Evolutionary conservation across 2,329 filamentous ascomycete genomes (phyloP).

Genomic region (Keithomyces neogunnii): DNA sequence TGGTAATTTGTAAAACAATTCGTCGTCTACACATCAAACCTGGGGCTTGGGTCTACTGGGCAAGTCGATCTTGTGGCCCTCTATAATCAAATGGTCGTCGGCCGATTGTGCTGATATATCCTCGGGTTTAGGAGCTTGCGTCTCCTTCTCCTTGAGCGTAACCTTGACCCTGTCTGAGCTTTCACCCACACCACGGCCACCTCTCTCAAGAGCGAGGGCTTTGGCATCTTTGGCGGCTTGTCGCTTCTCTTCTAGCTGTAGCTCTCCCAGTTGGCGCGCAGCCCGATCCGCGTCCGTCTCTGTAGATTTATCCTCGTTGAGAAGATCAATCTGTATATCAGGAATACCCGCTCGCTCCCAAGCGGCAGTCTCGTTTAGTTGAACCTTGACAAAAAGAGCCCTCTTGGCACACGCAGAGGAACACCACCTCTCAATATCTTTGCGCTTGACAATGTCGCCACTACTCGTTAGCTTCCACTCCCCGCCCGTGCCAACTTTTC

Average conservation of each 20-base stretch:
- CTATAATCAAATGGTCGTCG: conserved; percentile 37
- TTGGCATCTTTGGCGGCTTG: conserved; percentile 29
- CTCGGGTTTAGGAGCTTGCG: conserved; percentile 12
- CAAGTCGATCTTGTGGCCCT: conserved; percentile 41
- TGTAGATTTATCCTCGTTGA: conserved; percentile 54
- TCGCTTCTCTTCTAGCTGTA: conserved; percentile 36
- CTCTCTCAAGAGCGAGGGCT: conserved; percentile 43
- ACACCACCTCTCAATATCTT: conserved; percentile 81
- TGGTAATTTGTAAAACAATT: not conserved
- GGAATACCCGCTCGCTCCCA: conserved; percentile 65
- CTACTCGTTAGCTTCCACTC: conserved; percentile 58
- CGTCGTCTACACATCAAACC: not conserved
- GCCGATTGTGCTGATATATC: conserved; percentile 20
- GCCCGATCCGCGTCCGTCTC: conserved; percentile 34
- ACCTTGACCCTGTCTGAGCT: conserved; percentile 32
- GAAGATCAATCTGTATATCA: conserved; percentile 49
- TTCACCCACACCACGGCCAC: conserved; percentile 17
- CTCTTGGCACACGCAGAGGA: conserved; percentile 68
- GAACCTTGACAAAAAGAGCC: conserved; percentile 79
- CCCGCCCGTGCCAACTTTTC: conserved; percentile 45
- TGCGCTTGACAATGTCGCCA: conserved; percentile 55
- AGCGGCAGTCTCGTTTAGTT: conserved; percentile 75
- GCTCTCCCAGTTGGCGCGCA: conserved; percentile 28
- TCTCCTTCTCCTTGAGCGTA: conserved; percentile 42
- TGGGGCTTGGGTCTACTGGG: conserved; percentile 5